A percentile compares a stretch with the other conserved stretches of the same genome.
phyloP scores from a whole-genome alignment of 495 filamentous ascomycete species.

The Oidiodendron maius region DNA sequence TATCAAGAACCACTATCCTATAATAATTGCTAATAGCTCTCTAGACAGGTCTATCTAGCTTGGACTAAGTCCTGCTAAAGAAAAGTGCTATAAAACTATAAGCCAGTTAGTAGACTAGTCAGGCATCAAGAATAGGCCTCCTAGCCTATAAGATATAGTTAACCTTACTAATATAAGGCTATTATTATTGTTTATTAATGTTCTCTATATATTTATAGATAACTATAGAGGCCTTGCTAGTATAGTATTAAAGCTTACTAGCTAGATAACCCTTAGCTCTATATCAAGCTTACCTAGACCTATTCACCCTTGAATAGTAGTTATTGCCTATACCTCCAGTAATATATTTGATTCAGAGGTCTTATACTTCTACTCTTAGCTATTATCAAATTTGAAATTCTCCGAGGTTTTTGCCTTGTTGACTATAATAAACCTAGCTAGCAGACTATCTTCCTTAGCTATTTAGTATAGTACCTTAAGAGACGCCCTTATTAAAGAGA shows the following conservation, averaged over 20 bases:
- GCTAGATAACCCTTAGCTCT: slow-evolving; percentile 1
- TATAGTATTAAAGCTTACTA: not conserved
- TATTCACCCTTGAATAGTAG: not conserved
- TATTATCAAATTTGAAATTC: not conserved
- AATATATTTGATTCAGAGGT: not conserved
- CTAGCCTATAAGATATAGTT: not conserved
- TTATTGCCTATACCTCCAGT: not conserved
- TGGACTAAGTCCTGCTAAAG: not conserved
- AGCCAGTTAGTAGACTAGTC: not conserved
- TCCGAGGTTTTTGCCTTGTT: too few relatives aligned
- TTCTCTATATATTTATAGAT: slow-evolving; percentile 3
- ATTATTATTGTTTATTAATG: slow-evolving; percentile 1
- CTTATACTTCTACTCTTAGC: not conserved
- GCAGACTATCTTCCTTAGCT: too few relatives aligned
- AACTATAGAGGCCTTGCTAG: not conserved
- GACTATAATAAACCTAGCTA: too few relatives aligned
- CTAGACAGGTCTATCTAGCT: not conserved
- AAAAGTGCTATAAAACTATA: not conserved
- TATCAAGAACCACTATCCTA: not conserved
- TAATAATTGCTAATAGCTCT: slow-evolving; percentile 4
- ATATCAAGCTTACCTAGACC: not conserved
- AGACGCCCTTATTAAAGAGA: too few relatives aligned
- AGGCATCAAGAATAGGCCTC: not conserved
- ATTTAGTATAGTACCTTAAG: too few relatives aligned
- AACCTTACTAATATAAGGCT: not conserved